Percentiles rank a stretch among this genome's conserved stretches.
Evolutionary conservation across 2,329 filamentous ascomycete species (phyloP).

Genomic region (Sarocladiaceae sp.): DNA sequence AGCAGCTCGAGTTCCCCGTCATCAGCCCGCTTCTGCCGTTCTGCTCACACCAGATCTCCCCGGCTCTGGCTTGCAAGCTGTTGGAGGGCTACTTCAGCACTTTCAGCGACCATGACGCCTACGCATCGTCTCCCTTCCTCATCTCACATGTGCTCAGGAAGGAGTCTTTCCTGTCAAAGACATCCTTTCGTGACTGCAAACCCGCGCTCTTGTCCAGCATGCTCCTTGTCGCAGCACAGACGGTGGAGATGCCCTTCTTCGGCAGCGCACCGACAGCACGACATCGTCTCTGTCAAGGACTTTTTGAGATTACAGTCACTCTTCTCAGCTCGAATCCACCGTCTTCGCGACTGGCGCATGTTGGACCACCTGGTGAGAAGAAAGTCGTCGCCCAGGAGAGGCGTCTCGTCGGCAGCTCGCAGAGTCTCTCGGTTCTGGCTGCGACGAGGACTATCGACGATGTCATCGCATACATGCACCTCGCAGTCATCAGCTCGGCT

Average conservation of each 20-base stretch:
- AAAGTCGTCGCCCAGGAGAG: neutral
- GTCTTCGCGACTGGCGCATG: neutral
- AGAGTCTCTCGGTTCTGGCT: neutral
- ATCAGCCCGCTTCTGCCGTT: neutral
- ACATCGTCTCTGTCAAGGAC: neutral
- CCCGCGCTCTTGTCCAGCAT: conserved; percentile 1
- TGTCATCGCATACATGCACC: conserved; percentile 2
- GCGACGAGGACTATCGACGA: conserved; percentile 4
- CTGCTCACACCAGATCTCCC: conserved; percentile 2
- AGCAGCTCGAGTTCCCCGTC: neutral
- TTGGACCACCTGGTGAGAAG: neutral
- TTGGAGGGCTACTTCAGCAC: conserved; percentile 6
- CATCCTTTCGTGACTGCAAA: neutral
- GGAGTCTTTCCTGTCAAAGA: neutral
- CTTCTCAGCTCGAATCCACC: neutral
- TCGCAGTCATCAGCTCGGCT: conserved; percentile 2
- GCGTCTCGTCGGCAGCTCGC: neutral
- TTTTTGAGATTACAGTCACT: neutral
- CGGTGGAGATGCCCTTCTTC: conserved; percentile 4
- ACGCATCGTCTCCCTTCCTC: conserved; percentile 2
- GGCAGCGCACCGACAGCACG: conserved; percentile 2
- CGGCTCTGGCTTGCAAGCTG: neutral
- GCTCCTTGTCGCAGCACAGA: neutral
- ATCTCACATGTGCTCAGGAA: neutral
- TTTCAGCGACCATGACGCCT: conserved; percentile 5